phyloP scores from a whole-genome alignment of 495 filamentous ascomycete genomes.

The Neurospora sp. region DNA sequence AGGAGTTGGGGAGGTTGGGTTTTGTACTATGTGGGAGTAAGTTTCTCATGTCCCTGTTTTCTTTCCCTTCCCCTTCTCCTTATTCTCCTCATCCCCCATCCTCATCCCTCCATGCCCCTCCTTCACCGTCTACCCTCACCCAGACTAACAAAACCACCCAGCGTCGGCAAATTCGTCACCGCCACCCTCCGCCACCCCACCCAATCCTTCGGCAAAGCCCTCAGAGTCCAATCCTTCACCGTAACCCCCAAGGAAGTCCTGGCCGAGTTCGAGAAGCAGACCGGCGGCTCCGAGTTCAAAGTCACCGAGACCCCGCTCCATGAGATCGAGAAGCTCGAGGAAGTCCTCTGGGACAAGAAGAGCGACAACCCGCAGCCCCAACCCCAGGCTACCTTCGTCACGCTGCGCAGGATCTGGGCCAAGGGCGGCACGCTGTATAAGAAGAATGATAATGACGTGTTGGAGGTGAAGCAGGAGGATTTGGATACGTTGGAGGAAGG shows the following conservation, averaged over 20 bases:
- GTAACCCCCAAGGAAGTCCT: constrained; percentile 51
- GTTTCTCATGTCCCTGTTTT: constrained; percentile 13
- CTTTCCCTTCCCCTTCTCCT: too few species aligned
- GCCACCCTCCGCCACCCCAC: constrained; percentile 47
- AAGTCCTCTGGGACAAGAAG: constrained; percentile 42
- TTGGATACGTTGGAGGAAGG: constrained; percentile 39
- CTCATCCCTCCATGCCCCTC: too few species aligned
- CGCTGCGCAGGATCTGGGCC: constrained; percentile 58
- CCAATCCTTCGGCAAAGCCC: constrained; percentile 39
- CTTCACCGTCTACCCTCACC: not conserved
- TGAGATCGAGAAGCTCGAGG: constrained; percentile 42
- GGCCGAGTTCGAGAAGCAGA: constrained; percentile 56
- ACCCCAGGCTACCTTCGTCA: constrained; percentile 44
- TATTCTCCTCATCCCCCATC: too few species aligned
- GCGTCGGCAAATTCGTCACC: constrained; percentile 56
- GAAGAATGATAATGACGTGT: constrained; percentile 51
- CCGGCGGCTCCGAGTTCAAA: constrained; percentile 40
- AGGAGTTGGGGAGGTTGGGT: constrained; percentile 43
- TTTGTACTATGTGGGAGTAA: constrained; percentile 60
- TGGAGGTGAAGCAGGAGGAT: constrained; percentile 37
- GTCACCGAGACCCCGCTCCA: constrained; percentile 45
- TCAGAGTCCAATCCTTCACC: constrained; percentile 64
- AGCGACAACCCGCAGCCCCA: constrained; percentile 45
- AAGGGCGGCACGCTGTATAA: constrained; percentile 62
- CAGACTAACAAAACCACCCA: constrained; percentile 13